These are phyloP conservation scores for Nitzschia inconspicua DNA, from an alignment of 108 stramenopile genomes.

Conservation along the genomic window DNA sequence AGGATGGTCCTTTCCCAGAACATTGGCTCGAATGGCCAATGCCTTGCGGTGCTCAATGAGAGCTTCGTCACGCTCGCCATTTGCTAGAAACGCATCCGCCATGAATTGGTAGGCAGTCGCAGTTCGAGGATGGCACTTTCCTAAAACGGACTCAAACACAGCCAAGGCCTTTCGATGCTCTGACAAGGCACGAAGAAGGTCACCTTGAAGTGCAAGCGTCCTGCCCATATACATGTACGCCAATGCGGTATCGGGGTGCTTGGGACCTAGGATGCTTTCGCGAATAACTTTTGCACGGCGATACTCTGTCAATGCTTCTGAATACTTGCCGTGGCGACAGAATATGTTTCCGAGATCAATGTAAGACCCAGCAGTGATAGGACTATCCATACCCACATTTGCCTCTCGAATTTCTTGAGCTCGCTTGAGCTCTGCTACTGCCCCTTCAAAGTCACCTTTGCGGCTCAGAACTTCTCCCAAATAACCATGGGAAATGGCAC, in stretches of 20 bases:
- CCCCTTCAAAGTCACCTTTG: constrained; percentile 20
- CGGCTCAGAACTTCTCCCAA: constrained; percentile 27
- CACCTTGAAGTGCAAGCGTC: constrained; percentile 11
- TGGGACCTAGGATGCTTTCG: constrained; percentile 21
- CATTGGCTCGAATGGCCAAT: constrained; percentile 18
- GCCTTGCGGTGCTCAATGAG: constrained; percentile 29
- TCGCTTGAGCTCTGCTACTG: constrained; percentile 21
- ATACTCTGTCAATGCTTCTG: constrained; percentile 24
- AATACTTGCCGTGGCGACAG: constrained; percentile 14
- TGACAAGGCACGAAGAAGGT: constrained; percentile 17
- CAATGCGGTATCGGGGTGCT: constrained; percentile 29
- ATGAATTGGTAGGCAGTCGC: constrained; percentile 20
- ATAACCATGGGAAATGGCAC: constrained; percentile 19
- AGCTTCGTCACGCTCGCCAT: constrained; percentile 26
- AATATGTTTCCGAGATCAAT: constrained; percentile 27
- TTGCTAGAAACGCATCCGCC: constrained; percentile 14
- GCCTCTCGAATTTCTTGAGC: constrained; percentile 26
- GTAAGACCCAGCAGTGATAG: constrained; percentile 22
- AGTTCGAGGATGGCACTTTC: constrained; percentile 27
- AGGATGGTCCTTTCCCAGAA: constrained; percentile 26
- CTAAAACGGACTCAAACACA: constrained; percentile 16
- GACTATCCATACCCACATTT: constrained; percentile 23
- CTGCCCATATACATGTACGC: constrained; percentile 22
- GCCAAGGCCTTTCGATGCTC: constrained; percentile 23
- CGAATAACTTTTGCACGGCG: constrained; percentile 26